These are phyloP conservation scores for Calvatia gigantea DNA, from an alignment of 768 basidiomycete species.

Conservation along the genomic window DNA sequence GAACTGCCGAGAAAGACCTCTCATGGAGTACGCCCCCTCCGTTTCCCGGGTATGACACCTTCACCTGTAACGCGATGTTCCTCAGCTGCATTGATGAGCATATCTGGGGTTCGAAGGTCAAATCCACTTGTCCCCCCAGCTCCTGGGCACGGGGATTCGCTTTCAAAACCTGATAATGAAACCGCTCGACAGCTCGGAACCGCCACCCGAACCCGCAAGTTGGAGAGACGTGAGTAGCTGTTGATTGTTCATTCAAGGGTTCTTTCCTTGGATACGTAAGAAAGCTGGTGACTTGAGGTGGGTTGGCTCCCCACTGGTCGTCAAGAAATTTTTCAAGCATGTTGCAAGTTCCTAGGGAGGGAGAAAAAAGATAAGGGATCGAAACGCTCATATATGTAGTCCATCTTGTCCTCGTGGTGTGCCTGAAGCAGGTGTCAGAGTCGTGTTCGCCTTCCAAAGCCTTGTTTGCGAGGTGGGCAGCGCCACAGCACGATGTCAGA, in stretches of 20 bases:
- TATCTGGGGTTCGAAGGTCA: not conserved
- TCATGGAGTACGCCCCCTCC: not conserved
- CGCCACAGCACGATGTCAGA: too few species aligned
- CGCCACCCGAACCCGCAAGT: not conserved
- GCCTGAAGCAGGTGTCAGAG: too few species aligned
- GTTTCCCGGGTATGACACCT: not conserved
- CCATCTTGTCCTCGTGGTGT: too few species aligned
- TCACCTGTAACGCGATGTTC: not conserved
- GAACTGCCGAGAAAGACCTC: not conserved
- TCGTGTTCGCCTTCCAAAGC: too few species aligned
- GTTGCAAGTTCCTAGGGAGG: too few species aligned
- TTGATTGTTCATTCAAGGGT: not conserved
- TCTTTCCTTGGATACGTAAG: not conserved
- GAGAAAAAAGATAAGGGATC: too few species aligned
- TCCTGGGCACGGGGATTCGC: not conserved
- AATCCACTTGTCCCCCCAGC: not conserved
- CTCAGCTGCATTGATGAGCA: not conserved
- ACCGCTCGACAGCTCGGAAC: not conserved
- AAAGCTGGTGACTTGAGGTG: conserved; percentile 9
- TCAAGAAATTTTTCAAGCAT: conserved; percentile 9
- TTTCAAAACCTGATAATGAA: not conserved
- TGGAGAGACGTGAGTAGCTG: not conserved
- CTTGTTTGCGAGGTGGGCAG: too few species aligned
- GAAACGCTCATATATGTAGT: too few species aligned
- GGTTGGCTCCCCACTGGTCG: not conserved